Evolutionary conservation across 495 filamentous ascomycete genomes (phyloP).

Genomic region (Zalerion maritima): DNA sequence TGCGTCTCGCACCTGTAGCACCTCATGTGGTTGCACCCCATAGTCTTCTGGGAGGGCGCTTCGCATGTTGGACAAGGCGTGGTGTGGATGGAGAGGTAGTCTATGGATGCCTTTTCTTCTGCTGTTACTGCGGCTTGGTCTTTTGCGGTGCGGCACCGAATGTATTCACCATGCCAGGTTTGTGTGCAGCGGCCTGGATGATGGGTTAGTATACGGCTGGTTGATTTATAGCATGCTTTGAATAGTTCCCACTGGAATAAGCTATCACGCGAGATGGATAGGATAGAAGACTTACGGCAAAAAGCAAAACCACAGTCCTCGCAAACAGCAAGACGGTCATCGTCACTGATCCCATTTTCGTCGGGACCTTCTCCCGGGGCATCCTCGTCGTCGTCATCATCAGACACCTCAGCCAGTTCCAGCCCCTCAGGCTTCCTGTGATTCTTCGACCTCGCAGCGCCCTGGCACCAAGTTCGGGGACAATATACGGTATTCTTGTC

Average conservation of each 20-base stretch:
- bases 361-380: conserved; percentile 27
- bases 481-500: conserved; percentile 92
- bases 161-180: conserved; percentile 82
- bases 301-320: conserved; percentile 88
- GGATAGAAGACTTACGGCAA: too few relatives aligned
- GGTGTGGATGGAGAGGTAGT: conserved; percentile 68
- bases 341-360: conserved; percentile 12
- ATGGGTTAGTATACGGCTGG: neutral
- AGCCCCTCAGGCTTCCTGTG: conserved; percentile 54
- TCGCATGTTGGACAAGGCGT: conserved; percentile 82
- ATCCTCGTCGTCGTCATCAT: conserved; percentile 35
- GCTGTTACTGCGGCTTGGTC: conserved; percentile 50
- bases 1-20: conserved; percentile 82
- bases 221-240: neutral
- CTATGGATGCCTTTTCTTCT: conserved; percentile 72
- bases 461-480: conserved; percentile 85
- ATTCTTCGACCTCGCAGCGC: conserved; percentile 67
- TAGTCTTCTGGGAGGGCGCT: conserved; percentile 73
- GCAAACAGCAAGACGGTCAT: conserved; percentile 56
- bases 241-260: neutral
- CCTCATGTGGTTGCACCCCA: conserved; percentile 97
- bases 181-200: conserved; percentile 30
- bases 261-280: conserved; percentile 46
- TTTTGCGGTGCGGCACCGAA: conserved; percentile 42
- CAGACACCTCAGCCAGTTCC: conserved; percentile 29